Percentiles rank a stretch among this genome's conserved stretches.
These are phyloP conservation scores for Lathyrus sativus DNA, from an alignment of 306 rosid species.

Conservation along the genomic window DNA sequence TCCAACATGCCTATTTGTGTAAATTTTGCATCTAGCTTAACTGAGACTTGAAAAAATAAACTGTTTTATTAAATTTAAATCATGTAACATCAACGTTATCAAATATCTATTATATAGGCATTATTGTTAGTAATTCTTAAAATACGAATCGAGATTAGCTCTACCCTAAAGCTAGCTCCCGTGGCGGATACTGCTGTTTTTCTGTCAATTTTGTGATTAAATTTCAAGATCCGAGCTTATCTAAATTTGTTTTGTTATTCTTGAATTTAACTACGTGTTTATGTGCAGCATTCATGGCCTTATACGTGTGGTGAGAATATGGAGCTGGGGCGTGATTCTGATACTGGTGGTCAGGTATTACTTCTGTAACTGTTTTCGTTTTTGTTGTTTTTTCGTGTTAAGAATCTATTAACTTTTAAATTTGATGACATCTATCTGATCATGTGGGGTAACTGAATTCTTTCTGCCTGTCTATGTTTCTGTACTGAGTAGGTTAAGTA, in stretches of 20 bases:
- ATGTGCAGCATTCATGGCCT: slow-evolving; percentile 88
- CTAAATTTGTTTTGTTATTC: slow-evolving; percentile 26
- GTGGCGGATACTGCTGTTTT: too few species aligned
- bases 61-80: too few species aligned
- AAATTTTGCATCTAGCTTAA: too few species aligned
- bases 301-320: slow-evolving; percentile 90
- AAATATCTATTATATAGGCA: too few species aligned
- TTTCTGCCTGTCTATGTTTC: slow-evolving; percentile 22
- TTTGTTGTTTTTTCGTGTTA: not conserved
- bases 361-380: not conserved
- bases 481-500: slow-evolving; percentile 68
- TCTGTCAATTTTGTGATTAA: too few species aligned
- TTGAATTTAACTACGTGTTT: slow-evolving; percentile 35
- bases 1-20: too few species aligned
- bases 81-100: too few species aligned
- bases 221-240: too few species aligned
- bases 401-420: slow-evolving; percentile 18
- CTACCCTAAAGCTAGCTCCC: too few species aligned
- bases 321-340: slow-evolving; percentile 99
- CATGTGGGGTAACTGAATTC: slow-evolving; percentile 31
- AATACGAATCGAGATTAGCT: too few species aligned
- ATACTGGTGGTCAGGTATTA: slow-evolving; percentile 95
- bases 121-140: too few species aligned
- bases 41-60: too few species aligned
- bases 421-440: slow-evolving; percentile 17